Evolutionary conservation across 805 yeast genomes (phyloP), one percentile per base, ranked within the genome.

Genomic region (Blastobotrys muscicola): DNA sequence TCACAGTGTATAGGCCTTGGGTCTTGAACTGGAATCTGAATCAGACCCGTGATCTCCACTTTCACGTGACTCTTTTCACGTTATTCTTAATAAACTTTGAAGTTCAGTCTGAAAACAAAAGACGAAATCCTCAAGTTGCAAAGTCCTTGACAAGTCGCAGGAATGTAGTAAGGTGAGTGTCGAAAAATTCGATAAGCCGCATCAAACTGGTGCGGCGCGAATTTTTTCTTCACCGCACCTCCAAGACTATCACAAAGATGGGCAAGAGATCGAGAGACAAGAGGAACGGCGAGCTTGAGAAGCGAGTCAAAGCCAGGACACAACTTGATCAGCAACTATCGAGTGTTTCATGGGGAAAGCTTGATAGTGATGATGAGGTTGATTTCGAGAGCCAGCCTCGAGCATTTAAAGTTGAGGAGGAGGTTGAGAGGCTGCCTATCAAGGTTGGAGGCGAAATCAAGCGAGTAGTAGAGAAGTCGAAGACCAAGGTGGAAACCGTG

Each of bases 301-400:
- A 54, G 29, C 35, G 47, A 15, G 55, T 54, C 30, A 45, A 51
- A 41, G 51, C 42, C 6, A 39, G 44, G 8, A 13, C 39, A 16
- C 46, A 44, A 5, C 40, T 39, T n/a, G 59, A 54, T 23, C 35
- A 41, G 13, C 30, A 36, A 8, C 44, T 51, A 38, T 36, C 35
- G 8, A 43, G 42, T n/a, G 13, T 33, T 26, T 26, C 8, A 11
- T 32, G 12, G 39, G 26, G 26, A 20, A 20, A 20, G 26, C 26
- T 20, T 2, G 53, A 49, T 20, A 85, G 79, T n/a, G 73, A 81
- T 45, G 80, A 75, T 46, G 94, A 85, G 54, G 84, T 79, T 55
- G 89, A 77, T 44, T 87, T 85, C 54, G 97, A 89, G 58, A 62
- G 70, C 50, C 64, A 59, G 44, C 94, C 96, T 1, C 73, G 97